Conservation (phyloP, 2,329 filamentous ascomycete species). For the Alternaria brassicicola region DNA sequence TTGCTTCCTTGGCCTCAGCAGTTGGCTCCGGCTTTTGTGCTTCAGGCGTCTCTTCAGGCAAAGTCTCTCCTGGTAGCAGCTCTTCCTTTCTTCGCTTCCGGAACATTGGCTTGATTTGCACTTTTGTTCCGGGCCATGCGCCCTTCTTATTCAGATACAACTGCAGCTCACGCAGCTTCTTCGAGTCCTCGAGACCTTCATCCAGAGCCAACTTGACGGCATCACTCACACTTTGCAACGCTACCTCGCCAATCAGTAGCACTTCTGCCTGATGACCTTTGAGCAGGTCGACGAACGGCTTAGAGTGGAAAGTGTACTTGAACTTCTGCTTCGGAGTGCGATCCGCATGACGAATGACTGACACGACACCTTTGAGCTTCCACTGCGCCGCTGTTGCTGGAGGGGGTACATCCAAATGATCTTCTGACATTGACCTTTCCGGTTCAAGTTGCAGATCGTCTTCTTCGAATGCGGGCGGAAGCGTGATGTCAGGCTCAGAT, state of each 20-base stretch:
- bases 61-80: constrained; percentile 43
- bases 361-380: constrained; percentile 98
- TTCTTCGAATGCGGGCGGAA: constrained; percentile 35
- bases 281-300: constrained; percentile 91
- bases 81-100: constrained; percentile 79
- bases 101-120: constrained; percentile 99
- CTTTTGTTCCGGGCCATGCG: constrained; percentile 92
- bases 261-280: constrained; percentile 98
- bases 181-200: constrained; percentile 80
- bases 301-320: constrained; percentile 98
- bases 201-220: constrained; percentile 82
- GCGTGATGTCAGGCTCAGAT: constrained; percentile 43
- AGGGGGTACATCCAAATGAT: constrained; percentile 51
- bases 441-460: constrained; percentile 28
- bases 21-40: constrained; percentile 25
- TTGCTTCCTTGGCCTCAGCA: constrained; percentile 33
- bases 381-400: constrained; percentile 83
- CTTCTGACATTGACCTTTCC: constrained; percentile 40
- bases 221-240: constrained; percentile 83
- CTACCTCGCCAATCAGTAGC: constrained; percentile 87
- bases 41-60: constrained; percentile 41
- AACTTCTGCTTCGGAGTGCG: constrained; percentile 99
- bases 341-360: constrained; percentile 94
- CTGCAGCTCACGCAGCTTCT: constrained; percentile 83
- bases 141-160: constrained; percentile 93